Base-by-base conservation (phyloP, 306 rosid species). In the Delonix regia region DNA sequence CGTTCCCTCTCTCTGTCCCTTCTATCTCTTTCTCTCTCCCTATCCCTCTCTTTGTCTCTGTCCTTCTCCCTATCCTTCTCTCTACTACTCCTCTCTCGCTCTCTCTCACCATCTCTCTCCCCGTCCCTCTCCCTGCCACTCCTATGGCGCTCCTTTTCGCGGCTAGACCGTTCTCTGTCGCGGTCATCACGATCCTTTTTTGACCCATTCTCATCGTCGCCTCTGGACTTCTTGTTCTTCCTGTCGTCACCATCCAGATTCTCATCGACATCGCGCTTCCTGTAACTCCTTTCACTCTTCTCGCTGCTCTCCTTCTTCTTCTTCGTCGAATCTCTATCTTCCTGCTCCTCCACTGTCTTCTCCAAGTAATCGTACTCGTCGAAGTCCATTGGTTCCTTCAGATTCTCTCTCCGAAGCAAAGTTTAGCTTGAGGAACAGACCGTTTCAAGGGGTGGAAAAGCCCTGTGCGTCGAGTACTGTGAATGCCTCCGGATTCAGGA, bases 321-420 rank as follows among this genome's bases (percentile, higher is more conserved):
- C 91, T 87, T 86, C 63, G 86, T 76, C 74, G 86, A 75, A 53
- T 88, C 94, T 3, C 76, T 77, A 52, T 90, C 97, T 19, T 90
- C 95, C 36, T 62, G 84, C 55, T 89, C 97, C 89, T 94, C 96
- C 79, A 92, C 97, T 2, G 97, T 87, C 89, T 92, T 92, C 94
- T 94, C 99, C 87, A 94, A 84, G 81, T 94, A 94, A 61, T 92
- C 97, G 82, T 94, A 94, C 89, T 93, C 99, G 91, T 92, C 99
- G 87, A 94, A 92, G 56, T 90, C 99, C 99, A 94, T 94, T 56
- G 71, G 38, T 14, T 51, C 36, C 44, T 69, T 28, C 38, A 0
- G 10, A 7, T 4, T 30, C 15, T 21, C 53, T 41, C 53, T 45
- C 71, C 28, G 19, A 25, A 38, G 55, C 55, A 12, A 2, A 42